These are phyloP conservation scores for Cytospora schulzeri DNA, from an alignment of 2,329 filamentous ascomycete species.

Conservation along the genomic window DNA sequence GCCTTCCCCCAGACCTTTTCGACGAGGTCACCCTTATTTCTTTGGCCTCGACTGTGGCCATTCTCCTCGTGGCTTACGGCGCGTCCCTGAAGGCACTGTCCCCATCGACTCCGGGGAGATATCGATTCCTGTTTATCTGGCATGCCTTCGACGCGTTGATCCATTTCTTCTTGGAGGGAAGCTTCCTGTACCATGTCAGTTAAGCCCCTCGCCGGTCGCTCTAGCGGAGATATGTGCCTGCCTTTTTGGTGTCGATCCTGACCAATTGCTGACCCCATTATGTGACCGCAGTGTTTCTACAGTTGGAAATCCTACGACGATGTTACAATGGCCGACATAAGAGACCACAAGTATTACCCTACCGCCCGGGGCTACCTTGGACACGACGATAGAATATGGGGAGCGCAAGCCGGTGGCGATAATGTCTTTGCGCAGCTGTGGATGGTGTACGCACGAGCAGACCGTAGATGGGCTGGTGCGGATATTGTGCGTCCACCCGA, in stretches of 20 bases:
- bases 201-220: too few species aligned
- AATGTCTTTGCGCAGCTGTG: constrained; percentile 62
- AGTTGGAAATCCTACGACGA: constrained; percentile 45
- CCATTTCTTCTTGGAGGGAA: constrained; percentile 88
- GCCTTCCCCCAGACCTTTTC: constrained; percentile 58
- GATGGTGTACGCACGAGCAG: constrained; percentile 70
- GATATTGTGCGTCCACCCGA: constrained; percentile 50
- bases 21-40: constrained; percentile 63
- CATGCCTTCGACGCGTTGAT: constrained; percentile 91
- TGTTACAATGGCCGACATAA: constrained; percentile 37
- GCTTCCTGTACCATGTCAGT: constrained; percentile 75
- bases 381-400: constrained; percentile 52
- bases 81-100: constrained; percentile 52
- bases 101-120: constrained; percentile 52
- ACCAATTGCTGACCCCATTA: constrained; percentile 1
- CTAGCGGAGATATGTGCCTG: not conserved
- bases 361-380: constrained; percentile 57
- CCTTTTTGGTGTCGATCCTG: not conserved
- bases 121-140: constrained; percentile 87
- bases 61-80: constrained; percentile 53
- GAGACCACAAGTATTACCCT: constrained; percentile 44
- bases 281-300: constrained; percentile 70
- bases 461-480: constrained; percentile 64
- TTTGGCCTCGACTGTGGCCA: constrained; percentile 56
- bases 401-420: constrained; percentile 57